phyloP scores from a whole-genome alignment of 1,139 yeast species.

The Candida anutae region DNA sequence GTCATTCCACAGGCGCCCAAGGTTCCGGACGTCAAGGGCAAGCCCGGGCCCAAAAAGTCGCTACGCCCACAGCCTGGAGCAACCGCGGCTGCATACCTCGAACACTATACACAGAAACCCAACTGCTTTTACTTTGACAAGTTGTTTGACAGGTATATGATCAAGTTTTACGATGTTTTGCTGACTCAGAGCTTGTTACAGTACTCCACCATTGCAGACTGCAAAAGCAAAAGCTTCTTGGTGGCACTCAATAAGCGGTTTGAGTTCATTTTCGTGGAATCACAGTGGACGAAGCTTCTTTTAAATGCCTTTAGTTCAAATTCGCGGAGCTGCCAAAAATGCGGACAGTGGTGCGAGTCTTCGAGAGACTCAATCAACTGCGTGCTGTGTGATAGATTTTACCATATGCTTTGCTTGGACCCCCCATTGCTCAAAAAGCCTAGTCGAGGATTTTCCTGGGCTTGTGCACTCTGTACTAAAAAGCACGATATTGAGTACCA shows the following conservation, averaged over 20 bases:
- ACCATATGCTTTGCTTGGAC: slow-evolving; percentile 78
- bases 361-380: slow-evolving; percentile 72
- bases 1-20: not conserved
- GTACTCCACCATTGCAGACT: slow-evolving; percentile 45
- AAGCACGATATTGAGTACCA: slow-evolving; percentile 31
- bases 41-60: slow-evolving; percentile 8
- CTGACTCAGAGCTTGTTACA: slow-evolving; percentile 37
- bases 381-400: slow-evolving; percentile 63
- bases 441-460: slow-evolving; percentile 85
- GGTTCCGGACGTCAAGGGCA: not conserved
- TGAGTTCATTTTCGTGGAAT: slow-evolving; percentile 69
- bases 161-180: slow-evolving; percentile 69
- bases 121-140: slow-evolving; percentile 80
- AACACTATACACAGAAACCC: slow-evolving; percentile 48
- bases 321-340: slow-evolving; percentile 54
- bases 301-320: slow-evolving; percentile 52
- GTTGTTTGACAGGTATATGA: slow-evolving; percentile 80
- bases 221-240: slow-evolving; percentile 50
- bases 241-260: slow-evolving; percentile 60
- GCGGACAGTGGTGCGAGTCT: slow-evolving; percentile 75
- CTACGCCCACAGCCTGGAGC: slow-evolving; percentile 8
- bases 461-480: slow-evolving; percentile 75
- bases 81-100: slow-evolving; percentile 19
- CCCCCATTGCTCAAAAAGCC: slow-evolving; percentile 81
- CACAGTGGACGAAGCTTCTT: slow-evolving; percentile 59